Evolutionary conservation across 257 asterid genomes (phyloP).

Genomic region (Penstemon eatonii): DNA sequence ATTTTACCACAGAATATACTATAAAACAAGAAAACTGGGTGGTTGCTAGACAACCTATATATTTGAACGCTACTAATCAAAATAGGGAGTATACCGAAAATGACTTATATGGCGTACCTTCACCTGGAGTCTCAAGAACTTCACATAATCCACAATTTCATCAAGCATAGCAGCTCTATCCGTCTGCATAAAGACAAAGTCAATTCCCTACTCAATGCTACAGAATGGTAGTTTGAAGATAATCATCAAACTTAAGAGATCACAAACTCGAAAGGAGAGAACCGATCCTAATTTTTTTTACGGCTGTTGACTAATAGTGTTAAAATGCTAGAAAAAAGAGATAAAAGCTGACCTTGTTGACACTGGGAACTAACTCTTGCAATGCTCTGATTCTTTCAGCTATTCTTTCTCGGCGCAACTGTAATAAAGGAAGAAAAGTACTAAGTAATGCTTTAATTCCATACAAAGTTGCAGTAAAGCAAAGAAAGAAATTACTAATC

Average conservation of each 20-base stretch:
- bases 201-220: background rate
- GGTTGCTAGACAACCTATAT: conserved; percentile 1
- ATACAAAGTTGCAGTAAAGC: background rate
- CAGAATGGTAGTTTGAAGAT: background rate
- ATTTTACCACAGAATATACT: background rate
- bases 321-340: background rate
- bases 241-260: background rate
- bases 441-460: background rate
- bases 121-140: conserved; percentile 95
- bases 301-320: conserved; percentile 1
- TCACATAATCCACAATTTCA: conserved; percentile 93
- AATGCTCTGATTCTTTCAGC: conserved; percentile 95
- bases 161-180: conserved; percentile 99
- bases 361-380: conserved; percentile 97
- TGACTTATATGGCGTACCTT: conserved; percentile 52
- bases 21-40: too few species aligned
- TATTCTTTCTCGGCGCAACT: conserved; percentile 96
- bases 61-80: background rate
- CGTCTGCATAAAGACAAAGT: conserved; percentile 48
- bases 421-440: conserved; percentile 18
- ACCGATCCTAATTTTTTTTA: background rate
- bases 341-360: conserved; percentile 70
- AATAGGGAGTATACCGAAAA: background rate
- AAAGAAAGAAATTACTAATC: background rate
- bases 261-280: background rate